phyloP scores from a whole-genome alignment of 305 asterid species.

The Fraxinus albicans region DNA sequence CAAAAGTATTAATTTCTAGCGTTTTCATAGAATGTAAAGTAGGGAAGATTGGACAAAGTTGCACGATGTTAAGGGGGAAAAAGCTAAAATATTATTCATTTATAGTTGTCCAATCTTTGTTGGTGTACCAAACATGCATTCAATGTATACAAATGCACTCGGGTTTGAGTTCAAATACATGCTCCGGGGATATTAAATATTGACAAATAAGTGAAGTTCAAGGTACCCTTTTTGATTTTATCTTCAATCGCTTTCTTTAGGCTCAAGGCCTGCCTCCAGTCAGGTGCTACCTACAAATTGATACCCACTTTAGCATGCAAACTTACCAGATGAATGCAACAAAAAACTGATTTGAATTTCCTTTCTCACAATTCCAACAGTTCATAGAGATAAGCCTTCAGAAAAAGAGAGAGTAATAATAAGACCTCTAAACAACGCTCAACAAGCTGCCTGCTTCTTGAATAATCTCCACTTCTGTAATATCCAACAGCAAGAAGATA shows the following conservation, averaged over 20 bases:
- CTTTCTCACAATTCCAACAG: background rate
- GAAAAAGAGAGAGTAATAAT: background rate
- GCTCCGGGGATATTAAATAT: background rate
- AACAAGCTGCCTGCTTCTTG: slow-evolving; percentile 80
- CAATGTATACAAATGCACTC: background rate
- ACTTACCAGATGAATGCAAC: background rate
- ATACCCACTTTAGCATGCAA: slow-evolving; percentile 10
- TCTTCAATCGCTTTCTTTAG: slow-evolving; percentile 88
- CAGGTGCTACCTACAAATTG: slow-evolving; percentile 67
- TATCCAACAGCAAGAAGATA: slow-evolving; percentile 88
- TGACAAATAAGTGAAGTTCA: background rate
- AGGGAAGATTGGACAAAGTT: background rate
- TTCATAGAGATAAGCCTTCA: slow-evolving; percentile 9
- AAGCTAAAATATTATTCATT: background rate
- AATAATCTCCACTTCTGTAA: slow-evolving; percentile 73
- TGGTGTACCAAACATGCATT: background rate
- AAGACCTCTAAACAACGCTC: slow-evolving; percentile 81
- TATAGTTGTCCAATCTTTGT: background rate
- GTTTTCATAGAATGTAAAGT: background rate
- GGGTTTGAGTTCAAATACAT: background rate
- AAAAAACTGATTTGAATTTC: background rate
- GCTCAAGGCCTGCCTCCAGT: slow-evolving; percentile 84
- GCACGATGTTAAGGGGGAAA: background rate
- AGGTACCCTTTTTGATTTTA: slow-evolving; percentile 70
- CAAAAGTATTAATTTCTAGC: background rate